Percentiles rank a stretch among this genome's conserved stretches.
Conservation (phyloP, 2,329 filamentous ascomycete species). For the Trichoderma harzianum region DNA sequence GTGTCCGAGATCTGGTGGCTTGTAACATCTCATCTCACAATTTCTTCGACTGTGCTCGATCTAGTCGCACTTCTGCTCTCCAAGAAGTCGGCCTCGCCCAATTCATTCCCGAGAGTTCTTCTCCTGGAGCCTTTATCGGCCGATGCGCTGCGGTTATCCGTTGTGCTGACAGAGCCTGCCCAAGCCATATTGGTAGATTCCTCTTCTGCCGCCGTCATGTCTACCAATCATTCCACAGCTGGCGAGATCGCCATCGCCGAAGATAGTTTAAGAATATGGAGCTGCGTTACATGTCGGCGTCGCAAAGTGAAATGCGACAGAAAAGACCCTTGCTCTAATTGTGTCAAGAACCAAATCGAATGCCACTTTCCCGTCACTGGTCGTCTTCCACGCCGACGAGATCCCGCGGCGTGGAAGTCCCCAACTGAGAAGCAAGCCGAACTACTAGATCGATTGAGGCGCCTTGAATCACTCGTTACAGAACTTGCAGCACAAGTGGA, state of each 20-base stretch:
- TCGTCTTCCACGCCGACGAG: neutral
- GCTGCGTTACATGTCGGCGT: neutral
- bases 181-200: neutral
- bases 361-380: neutral
- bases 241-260: neutral
- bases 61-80: neutral
- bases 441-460: slow-evolving; percentile 17
- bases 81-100: neutral
- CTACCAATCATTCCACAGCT: neutral
- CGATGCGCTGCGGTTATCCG: neutral
- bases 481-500: slow-evolving; percentile 11
- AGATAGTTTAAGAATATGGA: neutral
- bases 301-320: neutral
- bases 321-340: neutral
- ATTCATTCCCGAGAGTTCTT: neutral
- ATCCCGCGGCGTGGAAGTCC: neutral
- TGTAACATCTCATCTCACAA: neutral
- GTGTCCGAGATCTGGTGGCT: neutral
- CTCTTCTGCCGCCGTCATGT: neutral
- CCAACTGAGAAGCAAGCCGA: neutral
- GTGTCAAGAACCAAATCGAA: neutral
- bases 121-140: neutral
- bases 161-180: neutral
- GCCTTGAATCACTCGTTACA: slow-evolving; percentile 30
- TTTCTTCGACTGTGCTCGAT: neutral